Evolutionary conservation across 2,329 filamentous ascomycete genomes (phyloP).

Genomic region (Colletotrichum sp.): DNA sequence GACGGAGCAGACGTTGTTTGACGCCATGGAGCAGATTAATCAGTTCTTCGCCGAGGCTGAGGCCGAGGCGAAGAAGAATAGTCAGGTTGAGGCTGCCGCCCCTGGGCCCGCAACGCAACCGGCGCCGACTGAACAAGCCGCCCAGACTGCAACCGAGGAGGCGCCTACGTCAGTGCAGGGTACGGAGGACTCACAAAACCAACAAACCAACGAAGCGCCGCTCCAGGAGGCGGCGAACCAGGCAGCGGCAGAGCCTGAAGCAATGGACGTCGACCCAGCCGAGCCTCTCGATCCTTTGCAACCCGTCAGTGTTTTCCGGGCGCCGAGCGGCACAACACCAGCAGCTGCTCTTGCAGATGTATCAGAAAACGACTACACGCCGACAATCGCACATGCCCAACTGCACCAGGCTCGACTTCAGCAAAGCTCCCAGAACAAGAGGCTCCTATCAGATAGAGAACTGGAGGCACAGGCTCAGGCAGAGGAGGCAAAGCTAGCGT

Average conservation of each 20-base stretch:
- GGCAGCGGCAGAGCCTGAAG: constrained; percentile 13
- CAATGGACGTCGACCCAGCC: constrained; percentile 31
- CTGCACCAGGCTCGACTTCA: constrained; percentile 73
- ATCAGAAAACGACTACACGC: constrained; percentile 78
- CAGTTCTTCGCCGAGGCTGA: constrained; percentile 70
- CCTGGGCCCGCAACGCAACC: constrained; percentile 17
- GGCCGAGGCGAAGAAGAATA: constrained; percentile 25
- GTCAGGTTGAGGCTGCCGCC: constrained; percentile 8
- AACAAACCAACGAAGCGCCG: background rate
- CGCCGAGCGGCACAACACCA: constrained; percentile 76
- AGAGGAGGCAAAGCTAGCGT: constrained; percentile 68
- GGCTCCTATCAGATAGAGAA: constrained; percentile 83
- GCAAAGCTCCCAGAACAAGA: constrained; percentile 69
- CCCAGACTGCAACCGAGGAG: background rate
- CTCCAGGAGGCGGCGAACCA: background rate
- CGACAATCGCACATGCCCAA: constrained; percentile 76
- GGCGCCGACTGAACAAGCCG: constrained; percentile 6
- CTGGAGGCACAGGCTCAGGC: constrained; percentile 72
- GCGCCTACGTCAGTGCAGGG: background rate
- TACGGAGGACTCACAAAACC: background rate
- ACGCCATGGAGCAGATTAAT: constrained; percentile 83
- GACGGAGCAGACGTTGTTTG: constrained; percentile 80
- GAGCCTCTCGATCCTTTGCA: constrained; percentile 39
- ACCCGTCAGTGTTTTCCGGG: constrained; percentile 76
- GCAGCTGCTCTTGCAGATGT: constrained; percentile 71